These are phyloP conservation scores for Colletotrichum sp. DNA, from an alignment of 2,329 filamentous ascomycete species.

Conservation along the genomic window DNA sequence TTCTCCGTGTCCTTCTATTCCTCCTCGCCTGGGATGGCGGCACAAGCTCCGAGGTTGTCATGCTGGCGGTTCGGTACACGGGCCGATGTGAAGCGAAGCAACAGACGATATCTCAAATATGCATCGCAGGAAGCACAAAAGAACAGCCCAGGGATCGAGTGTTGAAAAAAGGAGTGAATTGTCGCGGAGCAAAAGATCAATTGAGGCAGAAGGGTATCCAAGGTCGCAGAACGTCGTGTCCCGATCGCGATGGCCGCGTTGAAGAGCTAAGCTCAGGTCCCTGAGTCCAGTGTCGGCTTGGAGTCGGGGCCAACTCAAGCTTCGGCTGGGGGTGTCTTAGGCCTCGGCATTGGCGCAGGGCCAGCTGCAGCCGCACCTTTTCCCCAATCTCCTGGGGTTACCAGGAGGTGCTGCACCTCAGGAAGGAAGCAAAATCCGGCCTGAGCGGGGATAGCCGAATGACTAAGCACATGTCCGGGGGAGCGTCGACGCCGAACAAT, in stretches of 20 bases:
- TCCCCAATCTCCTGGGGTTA: background rate
- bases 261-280: constrained; percentile 5
- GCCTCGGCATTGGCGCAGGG: constrained; percentile 18
- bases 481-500: background rate
- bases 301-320: constrained; percentile 12
- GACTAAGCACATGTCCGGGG: constrained; percentile 3
- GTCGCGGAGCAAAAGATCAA: background rate
- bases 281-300: background rate
- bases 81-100: background rate
- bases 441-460: background rate
- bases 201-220: background rate
- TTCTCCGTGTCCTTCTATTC: constrained; percentile 53
- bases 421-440: background rate
- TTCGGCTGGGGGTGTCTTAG: constrained; percentile 15
- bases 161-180: background rate
- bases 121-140: background rate
- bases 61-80: background rate
- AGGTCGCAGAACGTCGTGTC: background rate
- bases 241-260: background rate
- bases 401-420: background rate
- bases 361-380: constrained; percentile 9
- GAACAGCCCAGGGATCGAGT: background rate
- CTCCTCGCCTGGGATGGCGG: constrained; percentile 25
- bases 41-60: constrained; percentile 26
- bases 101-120: background rate